phyloP scores from a whole-genome alignment of 2,329 filamentous ascomycete species.

The Orbilia javanica region DNA sequence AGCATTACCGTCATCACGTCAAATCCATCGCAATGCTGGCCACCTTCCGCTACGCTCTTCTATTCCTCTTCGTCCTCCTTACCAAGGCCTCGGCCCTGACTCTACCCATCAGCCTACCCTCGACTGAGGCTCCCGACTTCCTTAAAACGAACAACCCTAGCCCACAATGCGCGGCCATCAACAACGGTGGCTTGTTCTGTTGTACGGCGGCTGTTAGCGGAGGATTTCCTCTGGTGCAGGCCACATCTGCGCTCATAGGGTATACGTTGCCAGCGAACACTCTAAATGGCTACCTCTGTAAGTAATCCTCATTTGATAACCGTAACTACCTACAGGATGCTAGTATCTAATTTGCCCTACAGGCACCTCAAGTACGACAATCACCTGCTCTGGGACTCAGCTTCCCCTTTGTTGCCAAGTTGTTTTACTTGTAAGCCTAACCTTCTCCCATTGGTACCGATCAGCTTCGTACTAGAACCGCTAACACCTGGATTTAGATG shows the following conservation, averaged over 20 bases:
- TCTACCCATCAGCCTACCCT: slow-evolving; percentile 22
- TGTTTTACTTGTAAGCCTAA: slow-evolving; percentile 6
- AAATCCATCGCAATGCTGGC: not conserved
- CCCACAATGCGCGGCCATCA: slow-evolving; percentile 20
- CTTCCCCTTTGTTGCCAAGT: slow-evolving; percentile 20
- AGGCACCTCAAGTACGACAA: not conserved
- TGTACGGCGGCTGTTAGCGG: slow-evolving; percentile 24
- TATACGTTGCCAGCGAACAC: slow-evolving; percentile 34
- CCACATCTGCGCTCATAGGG: not conserved
- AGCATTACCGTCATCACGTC: too few species aligned
- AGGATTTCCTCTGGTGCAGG: slow-evolving; percentile 1
- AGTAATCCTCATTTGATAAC: not conserved
- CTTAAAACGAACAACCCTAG: slow-evolving; percentile 1
- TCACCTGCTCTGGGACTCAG: not conserved
- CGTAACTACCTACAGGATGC: too few species aligned
- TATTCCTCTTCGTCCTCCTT: not conserved
- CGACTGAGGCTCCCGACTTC: not conserved
- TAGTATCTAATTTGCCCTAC: too few species aligned
- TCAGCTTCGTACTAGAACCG: not conserved
- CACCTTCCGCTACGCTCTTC: not conserved
- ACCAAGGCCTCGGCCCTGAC: not conserved
- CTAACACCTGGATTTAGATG: not conserved
- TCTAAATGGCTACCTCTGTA: slow-evolving; percentile 30
- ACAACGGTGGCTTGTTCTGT: slow-evolving; percentile 26
- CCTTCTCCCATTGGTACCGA: not conserved